phyloP scores from a whole-genome alignment of 257 asterid genomes.

The Asclepias syriaca region DNA sequence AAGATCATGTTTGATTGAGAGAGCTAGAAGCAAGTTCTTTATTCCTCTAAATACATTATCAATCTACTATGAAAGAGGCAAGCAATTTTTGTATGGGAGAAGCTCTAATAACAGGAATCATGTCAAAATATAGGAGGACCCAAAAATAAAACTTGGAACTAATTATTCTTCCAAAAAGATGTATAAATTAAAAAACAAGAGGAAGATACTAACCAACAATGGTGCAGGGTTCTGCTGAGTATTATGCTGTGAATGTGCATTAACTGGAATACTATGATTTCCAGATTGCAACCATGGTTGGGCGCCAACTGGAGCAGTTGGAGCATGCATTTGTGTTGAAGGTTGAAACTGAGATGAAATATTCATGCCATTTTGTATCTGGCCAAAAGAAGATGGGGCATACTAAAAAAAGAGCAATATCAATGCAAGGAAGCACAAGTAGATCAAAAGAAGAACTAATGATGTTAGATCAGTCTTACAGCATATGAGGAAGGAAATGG shows the following conservation, averaged over 20 bases:
- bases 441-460: slow-evolving; percentile 8
- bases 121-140: not conserved
- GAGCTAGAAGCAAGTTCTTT: not conserved
- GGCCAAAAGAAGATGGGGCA: slow-evolving; percentile 56
- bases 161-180: not conserved
- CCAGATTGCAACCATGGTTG: slow-evolving; percentile 69
- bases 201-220: slow-evolving; percentile 33
- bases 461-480: slow-evolving; percentile 35
- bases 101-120: not conserved
- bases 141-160: not conserved
- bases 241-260: slow-evolving; percentile 56
- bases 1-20: not conserved
- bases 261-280: slow-evolving; percentile 49
- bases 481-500: slow-evolving; percentile 59
- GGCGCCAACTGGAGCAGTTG: slow-evolving; percentile 42
- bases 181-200: not conserved
- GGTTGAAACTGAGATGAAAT: slow-evolving; percentile 55
- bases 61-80: not conserved
- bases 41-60: not conserved
- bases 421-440: slow-evolving; percentile 18
- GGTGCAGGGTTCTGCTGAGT: slow-evolving; percentile 43
- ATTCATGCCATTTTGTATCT: slow-evolving; percentile 45
- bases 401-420: slow-evolving; percentile 35
- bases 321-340: slow-evolving; percentile 57
- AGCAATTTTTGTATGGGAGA: not conserved